Evolutionary conservation across 371 early-diverging fungal species (phyloP), one percentile per base, ranked within the genome.

Genomic region (Mucor indicus): DNA sequence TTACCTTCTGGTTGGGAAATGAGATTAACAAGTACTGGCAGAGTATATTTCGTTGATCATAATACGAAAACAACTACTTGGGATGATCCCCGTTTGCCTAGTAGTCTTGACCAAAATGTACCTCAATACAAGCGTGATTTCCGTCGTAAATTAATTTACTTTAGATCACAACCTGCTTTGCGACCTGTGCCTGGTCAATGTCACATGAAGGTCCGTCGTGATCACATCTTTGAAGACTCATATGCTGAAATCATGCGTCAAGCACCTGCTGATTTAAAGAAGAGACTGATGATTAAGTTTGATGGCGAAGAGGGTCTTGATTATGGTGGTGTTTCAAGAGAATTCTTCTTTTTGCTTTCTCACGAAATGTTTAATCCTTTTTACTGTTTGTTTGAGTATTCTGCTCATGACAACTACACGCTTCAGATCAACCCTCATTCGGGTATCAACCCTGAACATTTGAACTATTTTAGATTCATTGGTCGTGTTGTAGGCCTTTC

Each of bases 291-390:
- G 89, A 93, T 99, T 63, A 96, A 96, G 66, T 98, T 99, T 69
- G 91, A 93, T 44, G 95, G 94, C 25, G 99, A 99, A 65, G 96
- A 97, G 68, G 99, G 99, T 43, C 67, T 99, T 25, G 99, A 99
- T 75, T 95, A 92, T 71, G 99, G 99, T 54, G 99, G 99, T 61
- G 73, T 99, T 12, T 94, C 95, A 24, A 81, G 93, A 75, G 99
- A 98, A 70, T 98, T 92, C 79, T 96, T 95, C 82, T 95, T 90
- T 68, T 70, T 97, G 53, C 77, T 99, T 21, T 92, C 96, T 17
- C 95, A 95, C 64, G 96, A 97, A 64, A 95, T 98, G 94, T 96
- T 98, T 72, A 97, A 99, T 67, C 98, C 99, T 8, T 86, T 92
- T 72, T 96, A 93, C 72, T 91, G 73, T 53, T 79, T 98, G 52